Conservation (phyloP, 306 rosid genomes). For the Lablab purpureus region DNA sequence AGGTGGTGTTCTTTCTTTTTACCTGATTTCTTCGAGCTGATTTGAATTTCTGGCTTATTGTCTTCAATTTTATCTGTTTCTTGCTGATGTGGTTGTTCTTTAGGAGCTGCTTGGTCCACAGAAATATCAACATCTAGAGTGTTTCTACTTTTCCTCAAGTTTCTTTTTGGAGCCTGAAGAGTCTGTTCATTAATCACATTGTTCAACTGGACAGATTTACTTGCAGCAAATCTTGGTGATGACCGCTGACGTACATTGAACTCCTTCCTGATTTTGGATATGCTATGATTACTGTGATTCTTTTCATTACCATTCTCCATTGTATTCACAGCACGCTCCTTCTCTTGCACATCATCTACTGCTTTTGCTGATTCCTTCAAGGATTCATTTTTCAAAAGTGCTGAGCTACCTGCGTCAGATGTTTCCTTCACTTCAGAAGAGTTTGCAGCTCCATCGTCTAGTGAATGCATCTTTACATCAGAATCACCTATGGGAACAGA, state of each 20-base stretch:
- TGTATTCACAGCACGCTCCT: constrained; percentile 37
- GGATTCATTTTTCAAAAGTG: constrained; percentile 40
- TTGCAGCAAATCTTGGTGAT: constrained; percentile 81
- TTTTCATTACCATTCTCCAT: constrained; percentile 36
- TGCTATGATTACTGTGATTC: constrained; percentile 43
- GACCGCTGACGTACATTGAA: constrained; percentile 58
- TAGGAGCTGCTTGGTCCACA: constrained; percentile 45
- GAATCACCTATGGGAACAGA: constrained; percentile 44
- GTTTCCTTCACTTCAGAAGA: constrained; percentile 49
- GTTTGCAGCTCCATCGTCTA: constrained; percentile 50
- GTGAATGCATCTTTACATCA: constrained; percentile 47
- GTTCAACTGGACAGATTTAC: constrained; percentile 58
- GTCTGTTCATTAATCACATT: constrained; percentile 50
- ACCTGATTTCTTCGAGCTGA: constrained; percentile 49
- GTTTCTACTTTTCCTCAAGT: constrained; percentile 47
- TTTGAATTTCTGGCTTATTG: constrained; percentile 48
- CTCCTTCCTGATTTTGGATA: constrained; percentile 48
- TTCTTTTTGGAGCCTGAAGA: constrained; percentile 54
- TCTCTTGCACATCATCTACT: constrained; percentile 46
- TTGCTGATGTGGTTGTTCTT: constrained; percentile 48
- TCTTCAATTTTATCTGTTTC: constrained; percentile 47
- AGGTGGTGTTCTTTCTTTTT: constrained; percentile 54
- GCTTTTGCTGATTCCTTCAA: constrained; percentile 30
- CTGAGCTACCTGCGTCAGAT: constrained; percentile 41
- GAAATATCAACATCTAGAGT: constrained; percentile 44